These are phyloP conservation scores for Fusarium abutilonis DNA, from an alignment of 2,329 filamentous ascomycete species.

Conservation along the genomic window DNA sequence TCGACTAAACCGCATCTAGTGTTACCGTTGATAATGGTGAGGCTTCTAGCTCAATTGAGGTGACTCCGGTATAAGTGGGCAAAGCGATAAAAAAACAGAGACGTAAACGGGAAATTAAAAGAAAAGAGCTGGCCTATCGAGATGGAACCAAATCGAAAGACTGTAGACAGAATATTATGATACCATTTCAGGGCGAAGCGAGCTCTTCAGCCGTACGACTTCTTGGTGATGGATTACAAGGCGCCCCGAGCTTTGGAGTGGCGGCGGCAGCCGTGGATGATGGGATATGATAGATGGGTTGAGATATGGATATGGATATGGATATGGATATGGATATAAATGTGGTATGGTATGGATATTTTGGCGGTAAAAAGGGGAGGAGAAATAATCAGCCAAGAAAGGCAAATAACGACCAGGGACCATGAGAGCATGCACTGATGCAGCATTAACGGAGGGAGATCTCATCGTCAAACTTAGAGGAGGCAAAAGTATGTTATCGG, in stretches of 20 bases:
- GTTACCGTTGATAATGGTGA: constrained; percentile 31
- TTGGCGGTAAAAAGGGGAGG: constrained; percentile 14
- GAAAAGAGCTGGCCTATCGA: background rate
- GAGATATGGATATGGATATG: constrained; percentile 1
- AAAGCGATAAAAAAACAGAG: background rate
- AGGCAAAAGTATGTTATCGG: background rate
- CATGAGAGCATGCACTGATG: background rate
- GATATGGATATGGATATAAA: background rate
- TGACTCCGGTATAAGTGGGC: constrained; percentile 36
- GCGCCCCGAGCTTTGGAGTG: constrained; percentile 29
- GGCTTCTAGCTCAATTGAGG: constrained; percentile 35
- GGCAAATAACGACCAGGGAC: constrained; percentile 1
- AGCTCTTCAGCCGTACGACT: constrained; percentile 25
- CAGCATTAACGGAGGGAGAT: constrained; percentile 17
- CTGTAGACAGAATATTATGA: background rate
- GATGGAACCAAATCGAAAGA: constrained; percentile 32
- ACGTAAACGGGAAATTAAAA: constrained; percentile 31
- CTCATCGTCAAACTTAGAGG: constrained; percentile 23
- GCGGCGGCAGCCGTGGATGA: constrained; percentile 24
- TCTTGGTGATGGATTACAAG: constrained; percentile 14
- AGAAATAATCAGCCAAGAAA: background rate
- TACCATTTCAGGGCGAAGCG: background rate
- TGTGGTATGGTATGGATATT: background rate
- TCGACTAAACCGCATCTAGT: constrained; percentile 27
- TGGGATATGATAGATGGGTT: constrained; percentile 5